phyloP scores from a whole-genome alignment of 768 basidiomycete genomes.

The Scleroderma citrinum region DNA sequence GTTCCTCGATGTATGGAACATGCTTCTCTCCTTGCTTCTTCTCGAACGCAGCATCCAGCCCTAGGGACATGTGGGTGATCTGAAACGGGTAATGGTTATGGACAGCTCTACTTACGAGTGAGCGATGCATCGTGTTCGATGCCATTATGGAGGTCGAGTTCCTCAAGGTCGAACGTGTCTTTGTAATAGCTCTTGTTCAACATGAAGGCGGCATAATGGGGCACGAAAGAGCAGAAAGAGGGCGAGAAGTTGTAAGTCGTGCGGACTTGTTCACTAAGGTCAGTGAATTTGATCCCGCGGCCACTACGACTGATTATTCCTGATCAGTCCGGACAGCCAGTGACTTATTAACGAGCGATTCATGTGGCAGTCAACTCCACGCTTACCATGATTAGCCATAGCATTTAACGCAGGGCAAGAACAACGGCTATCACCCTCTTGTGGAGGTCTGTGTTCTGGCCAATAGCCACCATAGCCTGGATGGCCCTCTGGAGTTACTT shows the following conservation, averaged over 20 bases:
- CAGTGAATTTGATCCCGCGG: conserved; percentile 58
- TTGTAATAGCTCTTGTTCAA: conserved; percentile 48
- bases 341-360: not conserved
- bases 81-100: not conserved
- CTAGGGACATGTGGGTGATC: conserved; percentile 28
- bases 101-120: conserved; percentile 21
- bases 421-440: conserved; percentile 60
- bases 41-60: conserved; percentile 43
- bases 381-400: conserved; percentile 77
- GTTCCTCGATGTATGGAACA: conserved; percentile 45
- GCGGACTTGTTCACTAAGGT: conserved; percentile 39
- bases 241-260: conserved; percentile 65
- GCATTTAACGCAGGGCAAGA: conserved; percentile 76
- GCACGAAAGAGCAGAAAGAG: conserved; percentile 62
- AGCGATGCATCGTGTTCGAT: conserved; percentile 33
- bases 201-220: conserved; percentile 52
- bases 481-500: conserved; percentile 48
- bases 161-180: conserved; percentile 59
- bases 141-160: conserved; percentile 68
- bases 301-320: conserved; percentile 56
- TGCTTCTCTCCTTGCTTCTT: conserved; percentile 51
- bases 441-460: conserved; percentile 59
- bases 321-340: conserved; percentile 1
- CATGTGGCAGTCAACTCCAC: not conserved
- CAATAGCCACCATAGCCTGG: conserved; percentile 61